Base-by-base conservation (phyloP, 2,329 filamentous ascomycete species). In the Fusarium dlaminii region DNA sequence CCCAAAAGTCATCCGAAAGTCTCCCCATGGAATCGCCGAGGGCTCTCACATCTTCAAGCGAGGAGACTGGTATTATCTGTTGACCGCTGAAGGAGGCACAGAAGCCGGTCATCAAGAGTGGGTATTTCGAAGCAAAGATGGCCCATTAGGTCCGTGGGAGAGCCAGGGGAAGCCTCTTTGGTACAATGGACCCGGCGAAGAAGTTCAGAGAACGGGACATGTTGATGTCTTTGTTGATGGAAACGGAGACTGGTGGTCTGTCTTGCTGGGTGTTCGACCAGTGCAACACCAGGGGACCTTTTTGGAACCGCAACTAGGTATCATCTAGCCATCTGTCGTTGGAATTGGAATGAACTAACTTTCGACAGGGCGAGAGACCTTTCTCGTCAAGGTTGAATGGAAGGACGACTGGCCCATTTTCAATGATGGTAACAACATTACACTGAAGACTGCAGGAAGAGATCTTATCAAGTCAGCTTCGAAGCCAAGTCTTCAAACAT, bases 61-160 rank as follows among this genome's bases (percentile, higher is more conserved):
- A 11, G 72, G 72, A 3, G 65, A 72, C 5, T 78, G 70, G 42
- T 78, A 78, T 43, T 78, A 78, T 14, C 72, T 78, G 7, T 67
- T 78, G 14, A 78, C 76, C 0, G 77, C 77, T 12, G 77, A 78
- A 10, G 77, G 77, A 18, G 77, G 77, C 5, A 78, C 77, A 32
- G 77, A 78, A 32, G 49, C 73, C 77, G 86, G 86, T 0, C 87
- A 90, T 69, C 84, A 85, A 59, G 86, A 88, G 66, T 89, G 86
- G 84, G 86, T 88, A 0, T 81, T 83, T 58, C 84, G 87, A 9
- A 89, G 84, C 68, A 80, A 78, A 15, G 73, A 71, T 2, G 81
- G 83, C 0, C 84, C 84, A 0, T 82, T 83, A 14, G 87, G 87
- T 0, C 86, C 86, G 1, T 89, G 87, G 87, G 85, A 87, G 63